Base-by-base conservation (phyloP, 106 monocot species). In the Dendrobium huoshanense region DNA sequence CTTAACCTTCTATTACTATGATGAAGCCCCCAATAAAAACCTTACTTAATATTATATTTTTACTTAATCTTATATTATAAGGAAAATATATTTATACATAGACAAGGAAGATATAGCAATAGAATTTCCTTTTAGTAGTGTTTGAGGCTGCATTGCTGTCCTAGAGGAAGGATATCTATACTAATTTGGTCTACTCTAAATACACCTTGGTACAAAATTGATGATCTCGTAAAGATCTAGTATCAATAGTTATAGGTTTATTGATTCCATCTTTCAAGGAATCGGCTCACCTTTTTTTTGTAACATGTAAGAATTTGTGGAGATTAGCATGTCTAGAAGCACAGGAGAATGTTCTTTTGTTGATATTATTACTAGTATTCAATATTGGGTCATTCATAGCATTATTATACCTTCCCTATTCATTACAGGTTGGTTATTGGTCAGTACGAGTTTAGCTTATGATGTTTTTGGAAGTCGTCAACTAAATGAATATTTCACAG, bases 191-290 rank as follows among this genome's bases (percentile, higher is more conserved):
- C 65, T 24, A 65, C 0, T 65, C n/a, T 65, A 65, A 65, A 65
- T 65, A 24, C 25, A 65, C 65, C 65, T 65, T 65, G 25, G 65
- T 65, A 65, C 19, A 65, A 65, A 65, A 65, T 65, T 65, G 65
- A 65, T 24, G 19, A 22, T 65, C 65, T 65, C 65, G 25, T 18
- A 65, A 65, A 65, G 65, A 65, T 65, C 19, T 24, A 25, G 19
- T 25, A 65, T 65, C 20, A 65, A 2, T 65, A 65, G 65, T 65
- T 65, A 24, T 65, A 65, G 65, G 24, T 65, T 65, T 65, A 65
- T 22, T 65, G 65, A 65, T 65, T 65, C 65, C 22, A 65, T 24
- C 65, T 65, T 65, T 65, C 65, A 65, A 20, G 9, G 1, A 22
- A 65, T 65, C 24, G 22, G 4, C 24, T 3, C 0, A n/a, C 65